Conservation (phyloP, 805 yeast species). For the Ogataea nitratoaversa region DNA sequence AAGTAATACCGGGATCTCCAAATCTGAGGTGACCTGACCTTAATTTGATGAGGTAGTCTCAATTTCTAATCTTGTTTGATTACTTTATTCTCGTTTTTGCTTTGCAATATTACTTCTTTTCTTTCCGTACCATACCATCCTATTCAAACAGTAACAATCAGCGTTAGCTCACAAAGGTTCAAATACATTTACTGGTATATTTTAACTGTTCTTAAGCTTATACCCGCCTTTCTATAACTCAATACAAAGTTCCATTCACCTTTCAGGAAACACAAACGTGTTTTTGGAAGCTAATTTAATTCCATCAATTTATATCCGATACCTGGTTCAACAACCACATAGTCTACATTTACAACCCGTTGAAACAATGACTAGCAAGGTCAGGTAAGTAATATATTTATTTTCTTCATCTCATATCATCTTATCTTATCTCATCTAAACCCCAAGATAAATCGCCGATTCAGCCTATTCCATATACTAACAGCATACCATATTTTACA, state of each 20-base stretch:
- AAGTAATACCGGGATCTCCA: neutral
- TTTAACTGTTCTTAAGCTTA: too few relatives aligned
- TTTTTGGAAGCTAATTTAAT: neutral
- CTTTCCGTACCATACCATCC: too few relatives aligned
- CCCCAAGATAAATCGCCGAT: neutral
- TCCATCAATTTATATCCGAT: neutral
- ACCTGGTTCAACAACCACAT: too few relatives aligned
- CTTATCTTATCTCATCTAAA: neutral
- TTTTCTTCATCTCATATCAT: neutral
- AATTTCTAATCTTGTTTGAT: neutral
- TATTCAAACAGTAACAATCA: too few relatives aligned
- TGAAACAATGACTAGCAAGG: neutral
- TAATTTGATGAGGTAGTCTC: neutral
- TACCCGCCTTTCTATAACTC: too few relatives aligned
- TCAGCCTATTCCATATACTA: too few relatives aligned
- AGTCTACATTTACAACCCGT: neutral
- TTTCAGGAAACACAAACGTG: too few relatives aligned
- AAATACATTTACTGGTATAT: too few relatives aligned
- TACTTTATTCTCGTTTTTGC: neutral
- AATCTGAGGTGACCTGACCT: neutral
- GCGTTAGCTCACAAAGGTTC: too few relatives aligned
- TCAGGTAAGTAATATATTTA: conserved; percentile 1
- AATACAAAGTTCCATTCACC: too few relatives aligned
- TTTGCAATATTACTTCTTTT: neutral
- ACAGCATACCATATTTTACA: neutral